Conservation (phyloP, 192 early-diverging fungal species). For the Diversispora epigaea region DNA sequence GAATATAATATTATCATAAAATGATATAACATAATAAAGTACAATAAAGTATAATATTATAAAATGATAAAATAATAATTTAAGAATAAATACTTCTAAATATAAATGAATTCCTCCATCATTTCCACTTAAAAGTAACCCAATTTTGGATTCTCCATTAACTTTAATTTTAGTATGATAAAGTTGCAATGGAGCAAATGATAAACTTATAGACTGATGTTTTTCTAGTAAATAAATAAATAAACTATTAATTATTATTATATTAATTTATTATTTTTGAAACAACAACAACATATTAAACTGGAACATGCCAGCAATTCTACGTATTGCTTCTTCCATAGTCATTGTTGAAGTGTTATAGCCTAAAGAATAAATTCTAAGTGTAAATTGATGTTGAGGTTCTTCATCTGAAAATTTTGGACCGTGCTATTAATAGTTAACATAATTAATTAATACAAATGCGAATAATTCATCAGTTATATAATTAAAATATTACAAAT, state of each 20-base stretch:
- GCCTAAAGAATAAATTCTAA: constrained; percentile 26
- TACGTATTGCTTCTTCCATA: constrained; percentile 2
- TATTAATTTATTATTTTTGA: background rate
- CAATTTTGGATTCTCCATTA: background rate
- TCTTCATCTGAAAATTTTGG: background rate
- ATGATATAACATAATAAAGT: background rate
- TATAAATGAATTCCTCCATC: constrained; percentile 29
- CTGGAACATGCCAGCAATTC: background rate
- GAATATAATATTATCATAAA: background rate
- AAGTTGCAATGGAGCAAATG: constrained; percentile 25
- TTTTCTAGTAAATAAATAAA: constrained; percentile 1
- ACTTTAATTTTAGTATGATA: constrained; percentile 1
- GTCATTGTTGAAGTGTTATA: background rate
- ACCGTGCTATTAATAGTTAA: background rate
- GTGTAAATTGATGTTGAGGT: background rate
- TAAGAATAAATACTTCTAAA: background rate
- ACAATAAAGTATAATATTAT: background rate
- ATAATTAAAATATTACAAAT: background rate
- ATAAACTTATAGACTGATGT: constrained; percentile 3
- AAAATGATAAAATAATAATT: background rate
- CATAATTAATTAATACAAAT: background rate
- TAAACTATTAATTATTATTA: background rate
- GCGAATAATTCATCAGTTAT: background rate
- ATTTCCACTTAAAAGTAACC: constrained; percentile 26
- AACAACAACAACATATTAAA: background rate